Conservation (phyloP, 106 monocot species). For the Dendrobium catenatum region DNA sequence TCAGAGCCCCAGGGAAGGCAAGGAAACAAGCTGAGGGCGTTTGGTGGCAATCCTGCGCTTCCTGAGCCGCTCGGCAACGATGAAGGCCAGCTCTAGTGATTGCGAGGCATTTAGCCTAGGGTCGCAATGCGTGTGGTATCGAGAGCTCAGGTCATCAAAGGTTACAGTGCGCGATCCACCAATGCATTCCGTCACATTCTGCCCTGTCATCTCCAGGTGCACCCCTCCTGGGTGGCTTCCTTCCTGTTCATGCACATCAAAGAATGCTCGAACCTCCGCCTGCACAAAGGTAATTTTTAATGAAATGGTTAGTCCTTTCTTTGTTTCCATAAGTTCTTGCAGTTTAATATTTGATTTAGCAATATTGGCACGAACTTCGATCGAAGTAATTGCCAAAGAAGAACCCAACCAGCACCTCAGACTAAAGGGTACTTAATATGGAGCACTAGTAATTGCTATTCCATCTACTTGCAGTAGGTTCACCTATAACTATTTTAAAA, state of each 20-base stretch:
- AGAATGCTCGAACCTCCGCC: conserved; percentile 21
- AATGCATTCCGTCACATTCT: conserved; percentile 24
- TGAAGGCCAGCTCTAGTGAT: conserved; percentile 62
- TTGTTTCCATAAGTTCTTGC: no score
- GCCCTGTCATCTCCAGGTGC: conserved; percentile 26
- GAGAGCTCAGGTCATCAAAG: conserved; percentile 18
- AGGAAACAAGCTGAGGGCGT: neutral
- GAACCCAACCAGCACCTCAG: no score
- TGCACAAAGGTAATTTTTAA: neutral
- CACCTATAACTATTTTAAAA: no score
- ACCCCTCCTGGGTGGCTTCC: conserved; percentile 23
- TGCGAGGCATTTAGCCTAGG: conserved; percentile 65
- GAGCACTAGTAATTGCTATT: no score
- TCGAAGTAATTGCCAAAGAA: no score
- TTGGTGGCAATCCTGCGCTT: conserved; percentile 33
- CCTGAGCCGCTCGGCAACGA: conserved; percentile 58
- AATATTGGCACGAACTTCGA: no score
- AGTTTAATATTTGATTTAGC: no score
- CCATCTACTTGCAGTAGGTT: no score
- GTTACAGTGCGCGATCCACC: conserved; percentile 20
- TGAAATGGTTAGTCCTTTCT: no score
- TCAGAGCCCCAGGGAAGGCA: conserved; percentile 14
- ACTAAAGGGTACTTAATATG: no score
- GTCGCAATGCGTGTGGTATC: conserved; percentile 55
- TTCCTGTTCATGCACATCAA: conserved; percentile 16